Base-by-base conservation (phyloP, 306 rosid species). In the Citrullus amarus region DNA sequence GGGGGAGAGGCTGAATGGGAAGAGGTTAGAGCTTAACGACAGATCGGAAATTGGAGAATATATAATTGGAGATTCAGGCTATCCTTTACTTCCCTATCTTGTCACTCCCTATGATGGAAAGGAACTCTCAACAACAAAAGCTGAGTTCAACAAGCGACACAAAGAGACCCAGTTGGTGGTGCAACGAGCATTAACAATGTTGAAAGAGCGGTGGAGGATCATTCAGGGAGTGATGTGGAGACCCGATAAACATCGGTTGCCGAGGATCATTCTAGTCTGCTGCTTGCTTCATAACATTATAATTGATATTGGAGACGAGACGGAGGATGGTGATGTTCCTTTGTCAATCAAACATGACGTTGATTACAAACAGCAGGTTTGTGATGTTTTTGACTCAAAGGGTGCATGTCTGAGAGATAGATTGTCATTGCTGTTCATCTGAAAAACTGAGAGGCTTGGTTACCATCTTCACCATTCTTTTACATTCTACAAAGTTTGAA, bases 171-270 rank as follows among this genome's bases (percentile, higher is more conserved):
- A 82, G 80, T 70, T 85, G 86, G 92, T 94, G 60, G 97, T 91
- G 15, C 91, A 89, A 71, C 85, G 86, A 79, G 97, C 97, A 56
- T 76, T 92, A 69, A 74, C 87, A 39, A 89, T 93, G 87, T 83
- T 94, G 78, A 94, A 94, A 86, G 94, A 89, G 32, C 88, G 78
- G 82, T 94, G 98, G 98, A 88, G 88, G 87, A 90, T 92, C 87
- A 94, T 94, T 80, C 90, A 84, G 14, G 98, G 98, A 80, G 85
- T 84, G 20, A 94, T 94, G 97, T 92, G 98, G 98, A 84, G 98
- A 61, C 98, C 97, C 0, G 98, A 94, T 86, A 92, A 89, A 75
- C 97, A 94, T 73, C 86, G 92, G 46, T 59, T 94, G 79, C 98
- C 98, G 0, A 88, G 97, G 85, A 92, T 94, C 54, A 92, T 94